Evolutionary conservation across 805 yeast genomes (phyloP), one percentile per base, ranked within the genome.

Genomic region (Starmerella floricola): DNA sequence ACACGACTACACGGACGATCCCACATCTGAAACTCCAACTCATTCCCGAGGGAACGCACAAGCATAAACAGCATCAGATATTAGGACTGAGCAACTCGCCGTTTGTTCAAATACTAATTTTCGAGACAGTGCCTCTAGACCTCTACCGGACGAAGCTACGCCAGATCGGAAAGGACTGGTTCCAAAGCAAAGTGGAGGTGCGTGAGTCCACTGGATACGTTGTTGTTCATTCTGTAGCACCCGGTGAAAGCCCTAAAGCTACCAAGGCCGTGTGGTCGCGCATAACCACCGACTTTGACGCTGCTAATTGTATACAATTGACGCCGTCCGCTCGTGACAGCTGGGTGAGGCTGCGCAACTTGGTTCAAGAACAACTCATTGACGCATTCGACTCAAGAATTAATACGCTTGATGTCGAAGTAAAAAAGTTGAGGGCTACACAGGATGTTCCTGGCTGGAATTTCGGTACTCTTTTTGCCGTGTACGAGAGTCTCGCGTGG

Each of bases 121-220:
- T 88, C 6, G 71, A 71, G 42, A 73, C 79, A 46, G 76, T 73
- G 4, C 73, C 72, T 34, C 58, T 79, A 16, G 97, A 88, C 13
- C 73, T 73, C 1, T 88, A 88, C 59, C 67, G 93, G 46, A 60
- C 79, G 0, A 82, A 79, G 53, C 85, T 81, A 1, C 71, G 98
- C 31, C 94, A 94, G 1, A 64, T 85, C 50, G 74, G 87, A 18
- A 71, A 69, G 36, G 91, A 80, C 50, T 91, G 98, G 97, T 64
- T 82, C 20, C 65, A 69, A 34, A 65, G 31, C 54, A 67, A 41
- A 52, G 66, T 34, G 51, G 65, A 49, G 51, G 64, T 45, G 43
- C 62, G 55, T 38, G 72, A 42, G 35, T 68, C 72, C 2, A 71
- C 78, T 8, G 78, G 76, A 38, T 76, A 86, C 78, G 64, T 72